Evolutionary conservation across 2,329 filamentous ascomycete genomes (phyloP).

Genomic region (Fusarium sp.): DNA sequence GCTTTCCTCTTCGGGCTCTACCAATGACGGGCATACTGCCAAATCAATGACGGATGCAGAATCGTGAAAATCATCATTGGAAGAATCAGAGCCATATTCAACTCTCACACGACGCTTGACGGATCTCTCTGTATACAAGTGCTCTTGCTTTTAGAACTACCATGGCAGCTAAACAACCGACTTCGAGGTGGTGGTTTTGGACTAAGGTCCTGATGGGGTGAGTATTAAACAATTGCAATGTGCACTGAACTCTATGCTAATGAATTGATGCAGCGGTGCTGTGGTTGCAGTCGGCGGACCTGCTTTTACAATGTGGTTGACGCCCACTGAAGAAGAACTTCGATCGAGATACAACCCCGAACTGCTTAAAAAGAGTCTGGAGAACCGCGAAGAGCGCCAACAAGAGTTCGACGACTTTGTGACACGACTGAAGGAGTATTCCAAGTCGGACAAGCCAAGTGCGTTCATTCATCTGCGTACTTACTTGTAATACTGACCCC

Average conservation of each 20-base stretch:
- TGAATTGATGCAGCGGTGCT: conserved; percentile 67
- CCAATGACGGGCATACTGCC: conserved; percentile 40
- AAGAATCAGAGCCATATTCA: conserved; percentile 26
- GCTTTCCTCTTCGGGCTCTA: conserved; percentile 34
- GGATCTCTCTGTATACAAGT: background rate
- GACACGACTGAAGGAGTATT: conserved; percentile 82
- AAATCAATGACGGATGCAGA: conserved; percentile 48
- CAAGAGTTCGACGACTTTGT: conserved; percentile 94
- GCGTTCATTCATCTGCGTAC: conserved; percentile 50
- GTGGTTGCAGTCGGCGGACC: conserved; percentile 84
- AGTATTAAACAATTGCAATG: conserved; percentile 49
- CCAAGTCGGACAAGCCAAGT: conserved; percentile 93
- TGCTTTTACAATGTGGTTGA: conserved; percentile 80
- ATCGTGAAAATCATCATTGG: conserved; percentile 47
- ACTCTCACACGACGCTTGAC: conserved; percentile 2
- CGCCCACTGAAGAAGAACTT: conserved; percentile 90
- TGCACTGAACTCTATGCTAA: conserved; percentile 21
- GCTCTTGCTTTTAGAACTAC: background rate
- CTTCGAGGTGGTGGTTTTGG: conserved; percentile 66
- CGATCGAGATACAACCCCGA: conserved; percentile 94
- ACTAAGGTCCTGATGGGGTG: conserved; percentile 79
- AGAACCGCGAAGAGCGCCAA: conserved; percentile 77
- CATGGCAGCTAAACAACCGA: conserved; percentile 57
- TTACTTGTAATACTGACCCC: conserved; percentile 22
- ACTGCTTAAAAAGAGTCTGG: conserved; percentile 87